Conservation (phyloP, 2,329 filamentous ascomycete species). For the Colletotrichum coccodes region DNA sequence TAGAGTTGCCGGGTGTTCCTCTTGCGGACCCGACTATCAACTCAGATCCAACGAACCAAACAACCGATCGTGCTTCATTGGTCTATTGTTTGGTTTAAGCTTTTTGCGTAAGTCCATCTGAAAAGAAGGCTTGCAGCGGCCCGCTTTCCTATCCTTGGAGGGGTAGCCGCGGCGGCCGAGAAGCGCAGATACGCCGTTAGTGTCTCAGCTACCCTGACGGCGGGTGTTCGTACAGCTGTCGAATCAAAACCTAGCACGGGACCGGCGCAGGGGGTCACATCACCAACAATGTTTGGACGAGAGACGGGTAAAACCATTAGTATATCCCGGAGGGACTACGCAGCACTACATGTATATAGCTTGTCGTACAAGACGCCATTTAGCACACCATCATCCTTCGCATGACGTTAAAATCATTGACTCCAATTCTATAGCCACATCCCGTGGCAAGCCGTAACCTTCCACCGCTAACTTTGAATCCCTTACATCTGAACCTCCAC, state of each 20-base stretch:
- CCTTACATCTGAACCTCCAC: slow-evolving; percentile 85
- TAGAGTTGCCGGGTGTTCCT: background rate
- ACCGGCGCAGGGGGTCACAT: too few species aligned
- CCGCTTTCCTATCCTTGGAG: background rate
- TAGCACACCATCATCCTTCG: slow-evolving; percentile 34
- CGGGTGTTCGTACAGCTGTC: background rate
- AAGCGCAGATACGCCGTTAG: background rate
- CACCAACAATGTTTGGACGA: background rate
- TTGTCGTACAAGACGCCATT: slow-evolving; percentile 47
- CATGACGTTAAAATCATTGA: slow-evolving; percentile 34
- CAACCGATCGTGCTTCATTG: background rate
- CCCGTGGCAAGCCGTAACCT: slow-evolving; percentile 31
- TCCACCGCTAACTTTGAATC: slow-evolving; percentile 32
- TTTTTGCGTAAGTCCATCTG: background rate
- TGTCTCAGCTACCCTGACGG: background rate
- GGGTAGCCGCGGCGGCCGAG: background rate
- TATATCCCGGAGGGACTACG: slow-evolving; percentile 40
- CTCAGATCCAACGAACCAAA: background rate
- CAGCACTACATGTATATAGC: slow-evolving; percentile 48
- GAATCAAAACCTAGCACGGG: too few species aligned
- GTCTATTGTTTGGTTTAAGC: background rate
- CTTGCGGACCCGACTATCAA: background rate
- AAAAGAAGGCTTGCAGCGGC: background rate
- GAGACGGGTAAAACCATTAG: slow-evolving; percentile 31
- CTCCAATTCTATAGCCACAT: slow-evolving; percentile 34